These are phyloP conservation scores for Trichoderma cornu-damae DNA, from an alignment of 2,329 filamentous ascomycete species.

Conservation along the genomic window DNA sequence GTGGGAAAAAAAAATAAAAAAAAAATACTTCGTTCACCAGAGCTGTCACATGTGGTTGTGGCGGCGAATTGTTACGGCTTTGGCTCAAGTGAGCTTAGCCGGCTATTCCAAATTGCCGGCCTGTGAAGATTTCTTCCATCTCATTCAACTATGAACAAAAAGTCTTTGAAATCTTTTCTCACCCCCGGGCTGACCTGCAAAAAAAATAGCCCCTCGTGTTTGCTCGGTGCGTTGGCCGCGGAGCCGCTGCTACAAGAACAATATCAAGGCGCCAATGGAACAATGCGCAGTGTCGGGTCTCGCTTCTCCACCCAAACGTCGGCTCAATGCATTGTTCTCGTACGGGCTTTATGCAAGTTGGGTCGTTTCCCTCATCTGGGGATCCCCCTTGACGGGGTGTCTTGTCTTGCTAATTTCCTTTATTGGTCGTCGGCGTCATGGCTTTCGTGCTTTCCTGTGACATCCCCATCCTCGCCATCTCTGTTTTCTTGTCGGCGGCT, in stretches of 20 bases:
- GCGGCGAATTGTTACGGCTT: too few relatives aligned
- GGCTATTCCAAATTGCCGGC: too few relatives aligned
- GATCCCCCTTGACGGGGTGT: not conserved
- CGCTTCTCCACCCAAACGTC: not conserved
- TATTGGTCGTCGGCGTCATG: not conserved
- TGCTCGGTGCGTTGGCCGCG: not conserved
- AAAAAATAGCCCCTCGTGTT: too few relatives aligned
- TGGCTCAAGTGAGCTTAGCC: too few relatives aligned
- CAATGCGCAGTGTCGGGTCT: not conserved
- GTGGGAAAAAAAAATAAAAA: too few relatives aligned
- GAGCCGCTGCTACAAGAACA: slow-evolving; percentile 1
- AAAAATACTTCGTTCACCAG: too few relatives aligned
- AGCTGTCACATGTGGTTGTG: too few relatives aligned
- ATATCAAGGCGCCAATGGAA: slow-evolving; percentile 15
- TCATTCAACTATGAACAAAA: too few relatives aligned
- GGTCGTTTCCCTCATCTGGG: not conserved
- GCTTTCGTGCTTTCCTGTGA: not conserved
- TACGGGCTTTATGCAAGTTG: not conserved
- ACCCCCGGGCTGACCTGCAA: too few relatives aligned
- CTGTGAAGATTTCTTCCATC: too few relatives aligned
- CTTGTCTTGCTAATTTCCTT: not conserved
- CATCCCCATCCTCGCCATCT: not conserved
- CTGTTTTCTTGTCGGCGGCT: not conserved
- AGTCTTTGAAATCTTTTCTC: too few relatives aligned
- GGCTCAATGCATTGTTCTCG: slow-evolving; percentile 6